Evolutionary conservation across 345 rosid genomes (phyloP), one percentile per base, ranked within the genome.

Genomic region (Angophora floribunda): DNA sequence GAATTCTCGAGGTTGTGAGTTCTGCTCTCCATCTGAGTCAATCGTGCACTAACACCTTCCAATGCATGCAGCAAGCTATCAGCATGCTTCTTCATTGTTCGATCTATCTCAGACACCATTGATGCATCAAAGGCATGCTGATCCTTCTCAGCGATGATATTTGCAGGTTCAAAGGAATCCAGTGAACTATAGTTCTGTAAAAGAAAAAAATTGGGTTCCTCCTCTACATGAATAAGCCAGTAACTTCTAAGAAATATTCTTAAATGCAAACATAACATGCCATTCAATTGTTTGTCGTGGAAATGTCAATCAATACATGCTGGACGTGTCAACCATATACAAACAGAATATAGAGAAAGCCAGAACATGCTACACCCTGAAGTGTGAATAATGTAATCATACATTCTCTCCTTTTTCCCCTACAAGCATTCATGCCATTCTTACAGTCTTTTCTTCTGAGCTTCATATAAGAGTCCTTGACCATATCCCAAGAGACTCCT

Each of bases 21-120:
- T 90, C 97, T 94, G 86, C 93, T 94, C 91, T 97, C 99, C 92
- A 97, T 91, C 89, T 96, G 99, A 3, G 96, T 95, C 30, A 97
- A 90, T 21, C 97, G 95, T 30, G 97, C 95, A 90, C 97, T 93
- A 55, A 97, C 94, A 88, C 95, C 95, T 89, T 96, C 97, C 90
- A 96, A 88, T 19, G 88, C 94, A 90, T 94, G 95, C 87, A 96
- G 67, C 95, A 96, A 89, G 88, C 90, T 93, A 91, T 97, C 99
- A 86, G 91, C 86, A 91, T 96, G 94, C 85, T 91, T 95, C 95
- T 96, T 96, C 94, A 97, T 93, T 22, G 92, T 89, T 87, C 85
- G 92, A 93, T 97, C 99, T 22, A 97, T 92, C 91, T 93, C 97
- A 85, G 96, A 92, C 75, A 96, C 84, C 53, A 94, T 86, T 17